Base-by-base conservation (phyloP, 228 moss, liverwort and hornwort species). In the Sphagnum fallax region DNA sequence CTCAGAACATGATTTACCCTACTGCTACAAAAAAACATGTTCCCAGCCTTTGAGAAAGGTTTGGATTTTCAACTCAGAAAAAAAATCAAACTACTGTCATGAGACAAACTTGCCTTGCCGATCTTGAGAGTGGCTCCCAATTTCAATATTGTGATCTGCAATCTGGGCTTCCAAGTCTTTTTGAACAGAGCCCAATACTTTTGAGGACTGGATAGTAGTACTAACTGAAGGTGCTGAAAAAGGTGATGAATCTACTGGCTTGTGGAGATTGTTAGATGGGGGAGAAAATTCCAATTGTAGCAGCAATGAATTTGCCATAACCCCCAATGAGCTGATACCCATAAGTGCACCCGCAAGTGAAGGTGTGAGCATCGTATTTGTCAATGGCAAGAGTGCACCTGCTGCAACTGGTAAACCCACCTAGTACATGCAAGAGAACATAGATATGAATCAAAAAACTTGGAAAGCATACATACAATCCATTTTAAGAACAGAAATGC, bases 331-430 rank as follows among this genome's bases (percentile, higher is more conserved):
- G 71, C 98, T 98, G 65, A 89, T 84, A 16, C 91, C 98, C 98
- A 92, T 94, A 15, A 98, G 87, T 18, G 98, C 98, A 58, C 92
- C 98, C 48, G 98, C 94, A 68, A 94, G 80, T 4, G 98, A 94
- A 12, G 94, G 92, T 48, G 92, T 98, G 49, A 98, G 92, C 94
- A 98, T 94, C 52, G 90, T 89, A 55, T 90, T 92, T 69, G 98
- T 90, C 60, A 93, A 77, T 10, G 94, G 94, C 14, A 98, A 76
- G 18, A 98, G 78, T 67, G 74, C 89, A 61, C 94, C 94, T 6
- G 98, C 92, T 63, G 98, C 98, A 10, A 98, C 79, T 59, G 93
- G 98, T 72, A 98, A 61, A 73, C 98, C 98, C 76, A 94, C 92
- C 94, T 94, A 81, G 75, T 67, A 62, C 52, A 53, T 55, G 48